Percentiles rank a stretch among this genome's conserved stretches.
phyloP scores from a whole-genome alignment of 2,329 filamentous ascomycete species.

The Aspergillus pseudoglaucus region DNA sequence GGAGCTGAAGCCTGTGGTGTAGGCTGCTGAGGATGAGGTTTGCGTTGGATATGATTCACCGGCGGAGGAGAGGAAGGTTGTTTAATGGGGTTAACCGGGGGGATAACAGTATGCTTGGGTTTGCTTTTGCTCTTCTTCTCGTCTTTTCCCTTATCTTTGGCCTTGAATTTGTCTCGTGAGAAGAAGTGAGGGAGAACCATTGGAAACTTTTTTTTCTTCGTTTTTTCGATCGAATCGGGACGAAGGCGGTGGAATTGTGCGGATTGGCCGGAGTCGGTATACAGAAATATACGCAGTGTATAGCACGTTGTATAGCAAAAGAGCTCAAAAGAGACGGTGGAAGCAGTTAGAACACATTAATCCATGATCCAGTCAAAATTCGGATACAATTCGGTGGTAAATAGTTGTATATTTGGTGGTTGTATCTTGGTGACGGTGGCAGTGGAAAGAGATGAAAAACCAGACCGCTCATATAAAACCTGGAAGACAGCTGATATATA shows the following conservation, averaged over 20 bases:
- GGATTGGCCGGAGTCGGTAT: slow-evolving; percentile 1
- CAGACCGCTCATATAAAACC: too few relatives aligned
- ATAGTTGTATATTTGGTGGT: too few relatives aligned
- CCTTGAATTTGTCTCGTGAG: slow-evolving; percentile 25
- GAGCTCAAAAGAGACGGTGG: slow-evolving; percentile 6
- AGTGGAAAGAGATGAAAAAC: too few relatives aligned
- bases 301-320: neutral
- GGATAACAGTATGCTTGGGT: slow-evolving; percentile 5
- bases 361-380: too few relatives aligned
- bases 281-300: too few relatives aligned
- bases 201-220: slow-evolving; percentile 9
- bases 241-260: slow-evolving; percentile 35
- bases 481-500: too few relatives aligned
- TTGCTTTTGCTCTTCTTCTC: slow-evolving; percentile 6
- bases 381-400: too few relatives aligned
- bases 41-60: too few relatives aligned
- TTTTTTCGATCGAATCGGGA: slow-evolving; percentile 27
- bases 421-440: too few relatives aligned
- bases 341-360: neutral
- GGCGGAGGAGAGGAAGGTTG: neutral
- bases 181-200: slow-evolving; percentile 36
- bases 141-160: slow-evolving; percentile 13
- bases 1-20: slow-evolving; percentile 1
- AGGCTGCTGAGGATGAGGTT: neutral
- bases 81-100: slow-evolving; percentile 1